Evolutionary conservation across 2,329 filamentous ascomycete genomes (phyloP).

Genomic region (Chrysoporthe cubensis): DNA sequence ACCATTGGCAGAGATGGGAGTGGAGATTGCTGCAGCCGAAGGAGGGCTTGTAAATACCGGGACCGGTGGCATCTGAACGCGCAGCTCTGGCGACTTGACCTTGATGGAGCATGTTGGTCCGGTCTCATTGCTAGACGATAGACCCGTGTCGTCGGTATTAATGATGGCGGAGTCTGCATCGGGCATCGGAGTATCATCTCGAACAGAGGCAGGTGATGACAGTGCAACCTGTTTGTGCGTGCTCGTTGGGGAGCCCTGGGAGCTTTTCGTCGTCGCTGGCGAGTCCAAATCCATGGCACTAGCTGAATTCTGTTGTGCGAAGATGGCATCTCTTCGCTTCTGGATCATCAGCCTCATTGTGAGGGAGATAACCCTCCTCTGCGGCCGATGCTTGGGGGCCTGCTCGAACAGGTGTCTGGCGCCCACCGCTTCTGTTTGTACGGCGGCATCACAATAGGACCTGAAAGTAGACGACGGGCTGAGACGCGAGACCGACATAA

Average conservation of each 20-base stretch:
- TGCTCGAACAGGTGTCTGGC: slow-evolving; percentile 44
- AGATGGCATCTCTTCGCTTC: slow-evolving; percentile 33
- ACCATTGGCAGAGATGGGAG: slow-evolving; percentile 51
- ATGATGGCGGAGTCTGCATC: slow-evolving; percentile 41
- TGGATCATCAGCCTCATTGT: slow-evolving; percentile 45
- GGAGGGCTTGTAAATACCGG: slow-evolving; percentile 51
- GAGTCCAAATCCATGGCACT: slow-evolving; percentile 48
- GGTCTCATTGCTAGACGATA: slow-evolving; percentile 26
- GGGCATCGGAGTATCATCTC: slow-evolving; percentile 37
- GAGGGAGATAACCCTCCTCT: slow-evolving; percentile 56
- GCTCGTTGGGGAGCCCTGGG: slow-evolving; percentile 16
- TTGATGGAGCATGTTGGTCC: slow-evolving; percentile 34
- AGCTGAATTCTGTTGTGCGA: slow-evolving; percentile 36
- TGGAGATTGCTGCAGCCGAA: slow-evolving; percentile 43
- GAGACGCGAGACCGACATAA: slow-evolving; percentile 41
- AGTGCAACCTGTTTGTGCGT: slow-evolving; percentile 19
- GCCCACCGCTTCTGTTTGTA: slow-evolving; percentile 60
- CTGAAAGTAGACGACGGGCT: slow-evolving; percentile 44
- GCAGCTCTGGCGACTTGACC: slow-evolving; percentile 50
- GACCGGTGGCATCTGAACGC: slow-evolving; percentile 61
- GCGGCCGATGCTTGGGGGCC: slow-evolving; percentile 41
- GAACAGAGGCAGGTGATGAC: slow-evolving; percentile 23
- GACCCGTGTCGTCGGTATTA: slow-evolving; percentile 24
- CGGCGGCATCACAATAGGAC: slow-evolving; percentile 54
- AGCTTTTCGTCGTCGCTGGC: slow-evolving; percentile 39